Evolutionary conservation across 2,329 filamentous ascomycete species (phyloP), one percentile per base, ranked within the genome.

Genomic region (Colletotrichum sp.): DNA sequence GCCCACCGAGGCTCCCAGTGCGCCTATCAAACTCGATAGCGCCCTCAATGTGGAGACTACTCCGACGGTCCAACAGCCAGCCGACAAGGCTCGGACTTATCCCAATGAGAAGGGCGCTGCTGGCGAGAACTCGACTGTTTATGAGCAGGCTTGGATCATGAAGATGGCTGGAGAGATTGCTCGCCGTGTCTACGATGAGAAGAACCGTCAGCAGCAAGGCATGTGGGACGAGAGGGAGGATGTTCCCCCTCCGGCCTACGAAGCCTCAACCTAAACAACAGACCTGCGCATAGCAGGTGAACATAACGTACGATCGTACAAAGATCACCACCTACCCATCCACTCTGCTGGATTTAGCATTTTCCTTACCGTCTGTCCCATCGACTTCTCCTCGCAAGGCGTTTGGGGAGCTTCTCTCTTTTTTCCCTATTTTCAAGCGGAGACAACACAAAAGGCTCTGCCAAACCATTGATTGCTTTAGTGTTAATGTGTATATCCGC

Each of bases 151-250:
- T 4, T 97, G 95, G 94, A 94, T 97, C 85, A 92, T 94, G 87
- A 97, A 98, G 87, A 97, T 99, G 92, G 96, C 96, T 7, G 93
- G 93, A 78, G 97, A 99, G 84, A 96, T 99, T 80, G 95, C 96
- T 44, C 89, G 93, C 67, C 94, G 95, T 72, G 95, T 98, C 78
- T 95, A 96, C 79, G 95, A 98, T 79, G 95, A 98, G 85, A 97
- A 98, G 85, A 87, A 89, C 70, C 87, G 88, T 44, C 87, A 90
- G 69, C 85, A 87, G 30, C 84, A 84, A n/a, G 59, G 30, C 7
- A 86, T 89, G 68, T 91, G 89, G 89, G 86, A 89, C 57, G 90
- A 92, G 75, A 85, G 87, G 69, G 89, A 92, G 76, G 89, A 91
- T 63, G 83, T 86, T 7, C 91, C 92, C 8, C 92, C 92, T 32